Evolutionary conservation across 257 asterid species (phyloP), one percentile per base, ranked within the genome.

Genomic region (Lithospermum erythrorhizon): DNA sequence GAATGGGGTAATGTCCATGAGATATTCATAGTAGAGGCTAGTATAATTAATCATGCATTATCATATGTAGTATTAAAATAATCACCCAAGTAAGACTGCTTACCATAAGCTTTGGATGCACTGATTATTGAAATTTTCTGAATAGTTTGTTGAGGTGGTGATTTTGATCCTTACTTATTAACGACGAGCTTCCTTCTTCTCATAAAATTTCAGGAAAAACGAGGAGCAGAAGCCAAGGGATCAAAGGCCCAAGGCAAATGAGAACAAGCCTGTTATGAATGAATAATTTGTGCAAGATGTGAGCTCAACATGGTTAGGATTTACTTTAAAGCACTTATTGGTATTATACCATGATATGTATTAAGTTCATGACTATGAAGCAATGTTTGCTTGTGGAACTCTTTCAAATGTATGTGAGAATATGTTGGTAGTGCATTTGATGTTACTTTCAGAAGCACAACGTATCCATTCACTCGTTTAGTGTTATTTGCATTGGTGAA

Each of bases 221-320:
- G 99, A 93, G 66, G 99, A 93, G 79, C 94, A 84, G 74, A 93
- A 80, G 84, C 99, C 99, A 18, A 89, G 79, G 89, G 97, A 89
- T 63, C 95, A 89, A 63, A 89, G 49, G 89, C 89, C 94, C 9
- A 93, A 93, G 75, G 95, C 95, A 63, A 93, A 65, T 57, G 98
- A 93, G 71, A 93, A 93, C 72, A 89, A 89, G 64, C 99, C 99
- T 32, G 81, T 93, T 66, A 89, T 93, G 99, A 89, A 71, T 20
- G 99, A 93, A 66, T 86, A 70, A 80, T 8, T 24, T 63, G 62
- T 61, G 45, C 16, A 9, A 53, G 64, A 57, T 20, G 9, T 57
- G 47, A 65, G 56, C 53, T 61, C 17, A 13, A 55, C 45, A 19
- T 59, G 63, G 22, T 22, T n/a, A 53, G 57, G 57, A 18, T 53